These are phyloP conservation scores for Myxozyma neotropica DNA, from an alignment of 805 yeast species.

Conservation along the genomic window DNA sequence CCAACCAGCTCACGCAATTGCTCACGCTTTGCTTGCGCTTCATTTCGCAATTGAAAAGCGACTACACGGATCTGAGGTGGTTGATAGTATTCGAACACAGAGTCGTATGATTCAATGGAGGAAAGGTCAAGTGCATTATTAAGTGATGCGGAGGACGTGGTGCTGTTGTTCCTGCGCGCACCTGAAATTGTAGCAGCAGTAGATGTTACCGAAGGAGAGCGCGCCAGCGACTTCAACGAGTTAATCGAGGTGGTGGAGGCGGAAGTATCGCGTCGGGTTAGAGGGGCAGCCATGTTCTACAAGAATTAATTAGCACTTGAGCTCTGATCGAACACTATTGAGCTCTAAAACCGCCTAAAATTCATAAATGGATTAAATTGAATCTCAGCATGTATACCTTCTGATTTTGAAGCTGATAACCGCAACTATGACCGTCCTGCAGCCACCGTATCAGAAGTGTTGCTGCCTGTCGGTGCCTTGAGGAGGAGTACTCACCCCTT, in stretches of 20 bases:
- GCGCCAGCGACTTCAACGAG: constrained; percentile 1
- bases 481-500: too few relatives aligned
- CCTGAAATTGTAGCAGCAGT: neutral
- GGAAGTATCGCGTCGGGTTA: neutral
- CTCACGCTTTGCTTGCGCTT: constrained; percentile 28
- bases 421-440: too few relatives aligned
- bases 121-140: constrained; percentile 8
- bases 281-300: neutral
- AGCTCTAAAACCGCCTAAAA: too few relatives aligned
- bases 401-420: too few relatives aligned
- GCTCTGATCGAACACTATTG: too few relatives aligned
- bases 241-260: constrained; percentile 6
- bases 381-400: too few relatives aligned
- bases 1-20: constrained; percentile 32
- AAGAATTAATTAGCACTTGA: neutral
- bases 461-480: too few relatives aligned
- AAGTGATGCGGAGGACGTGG: neutral
- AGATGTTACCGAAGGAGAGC: neutral
- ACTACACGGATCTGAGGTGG: constrained; percentile 32
- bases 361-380: too few relatives aligned
- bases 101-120: constrained; percentile 21
- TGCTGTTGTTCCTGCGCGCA: constrained; percentile 1
- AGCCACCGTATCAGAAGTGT: too few relatives aligned
- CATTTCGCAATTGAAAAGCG: constrained; percentile 24
- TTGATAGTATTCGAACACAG: constrained; percentile 27